Evolutionary conservation across 257 asterid genomes (phyloP), one percentile per base, ranked within the genome.

Genomic region (Lantana camara): DNA sequence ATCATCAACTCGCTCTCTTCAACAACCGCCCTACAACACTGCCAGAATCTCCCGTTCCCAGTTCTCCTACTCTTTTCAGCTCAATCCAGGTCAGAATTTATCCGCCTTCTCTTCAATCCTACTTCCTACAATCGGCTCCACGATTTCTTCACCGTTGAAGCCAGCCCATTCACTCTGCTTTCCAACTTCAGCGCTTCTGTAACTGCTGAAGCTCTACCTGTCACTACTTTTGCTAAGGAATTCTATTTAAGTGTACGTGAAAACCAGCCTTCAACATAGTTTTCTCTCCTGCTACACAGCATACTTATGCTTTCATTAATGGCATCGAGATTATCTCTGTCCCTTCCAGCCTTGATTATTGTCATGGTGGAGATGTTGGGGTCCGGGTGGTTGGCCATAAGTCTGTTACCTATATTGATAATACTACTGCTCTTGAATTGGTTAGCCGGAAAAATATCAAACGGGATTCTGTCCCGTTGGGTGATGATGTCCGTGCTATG

Each of bases 361-460:
- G 90, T 3, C 82, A 67, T n/a, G 81, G 66, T 37, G 75, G 75
- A 14, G 80, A 72, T 47, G 34, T 3, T 38, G 87, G 82, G 12
- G 74, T 79, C 51, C 60, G 8, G 15, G 80, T 86, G 41, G 77
- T 83, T 34, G 95, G 91, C 44, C 77, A 64, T 40, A 83, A 71
- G 48, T 69, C 74, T 55, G 55, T 70, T 52, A 76, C 81, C 57
- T 74, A 77, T 54, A 58, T 81, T 27, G 89, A 83, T 75, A 77
- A 74, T 34, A 27, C 69, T 56, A 85, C 87, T 7, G 91, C 91
- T 4, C 87, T 88, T 14, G 91, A 83, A 68, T 64, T 73, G 80
- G 75, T 85, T 70, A 80, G 71, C 49, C 66, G 86, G 27, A 58
- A 60, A 29, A 77, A 73, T 66, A 49, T 83, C 4, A 84, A 83